These are phyloP conservation scores for Symbiodinium natans DNA, from an alignment of 73 alveolate genomes.

Conservation along the genomic window DNA sequence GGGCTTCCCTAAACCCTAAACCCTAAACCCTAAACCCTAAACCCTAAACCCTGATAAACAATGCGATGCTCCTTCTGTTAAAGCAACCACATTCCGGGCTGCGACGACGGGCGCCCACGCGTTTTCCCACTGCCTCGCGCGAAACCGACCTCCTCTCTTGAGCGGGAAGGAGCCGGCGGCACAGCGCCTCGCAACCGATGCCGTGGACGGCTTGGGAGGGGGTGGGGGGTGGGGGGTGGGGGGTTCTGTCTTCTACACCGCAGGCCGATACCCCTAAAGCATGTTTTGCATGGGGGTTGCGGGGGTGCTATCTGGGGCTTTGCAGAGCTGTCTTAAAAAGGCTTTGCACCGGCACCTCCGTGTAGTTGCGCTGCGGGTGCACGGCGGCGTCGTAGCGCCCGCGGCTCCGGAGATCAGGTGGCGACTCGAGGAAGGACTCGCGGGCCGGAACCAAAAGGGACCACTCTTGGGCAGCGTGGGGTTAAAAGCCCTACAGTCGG, in stretches of 20 bases:
- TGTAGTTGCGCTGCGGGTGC: conserved; percentile 85
- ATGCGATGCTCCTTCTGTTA: too few species aligned
- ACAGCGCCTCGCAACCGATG: neutral
- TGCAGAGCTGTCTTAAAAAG: too few species aligned
- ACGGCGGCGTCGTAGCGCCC: conserved; percentile 60
- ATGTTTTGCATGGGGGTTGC: too few species aligned
- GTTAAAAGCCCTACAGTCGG: too few species aligned
- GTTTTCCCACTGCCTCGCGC: neutral
- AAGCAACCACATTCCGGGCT: too few species aligned
- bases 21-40: neutral
- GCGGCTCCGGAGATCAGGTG: conserved; percentile 36
- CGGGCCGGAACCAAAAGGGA: neutral
- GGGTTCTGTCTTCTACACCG: too few species aligned
- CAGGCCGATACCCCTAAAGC: too few species aligned
- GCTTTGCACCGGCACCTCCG: conserved; percentile 33
- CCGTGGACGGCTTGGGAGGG: too few species aligned
- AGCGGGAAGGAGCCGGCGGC: neutral
- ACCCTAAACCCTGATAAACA: neutral
- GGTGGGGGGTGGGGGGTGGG: too few species aligned
- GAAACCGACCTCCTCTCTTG: neutral
- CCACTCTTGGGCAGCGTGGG: too few species aligned
- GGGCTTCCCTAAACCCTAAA: neutral
- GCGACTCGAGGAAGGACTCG: conserved; percentile 46
- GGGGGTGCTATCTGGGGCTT: too few species aligned
- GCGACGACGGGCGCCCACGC: too few species aligned